These are phyloP conservation scores for Protomyces lactucae-debilis DNA, from an alignment of 1,139 yeast species.

Conservation along the genomic window DNA sequence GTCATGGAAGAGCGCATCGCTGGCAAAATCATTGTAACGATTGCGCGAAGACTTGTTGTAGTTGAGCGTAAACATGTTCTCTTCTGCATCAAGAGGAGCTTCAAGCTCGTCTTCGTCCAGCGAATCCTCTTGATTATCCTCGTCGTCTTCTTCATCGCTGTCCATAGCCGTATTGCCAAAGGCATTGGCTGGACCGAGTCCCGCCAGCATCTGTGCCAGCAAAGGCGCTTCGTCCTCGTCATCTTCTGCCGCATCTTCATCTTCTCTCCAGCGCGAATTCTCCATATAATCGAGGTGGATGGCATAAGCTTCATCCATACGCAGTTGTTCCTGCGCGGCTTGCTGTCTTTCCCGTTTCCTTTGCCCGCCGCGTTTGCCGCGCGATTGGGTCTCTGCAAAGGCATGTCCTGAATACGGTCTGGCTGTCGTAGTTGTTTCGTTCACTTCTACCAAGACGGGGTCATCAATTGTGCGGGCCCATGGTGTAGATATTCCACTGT, in stretches of 20 bases:
- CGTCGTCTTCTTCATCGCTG: constrained; percentile 9
- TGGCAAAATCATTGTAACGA: background rate
- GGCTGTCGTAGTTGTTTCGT: background rate
- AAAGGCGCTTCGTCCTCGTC: background rate
- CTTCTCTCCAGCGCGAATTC: constrained; percentile 20
- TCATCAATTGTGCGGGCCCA: constrained; percentile 24
- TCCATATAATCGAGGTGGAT: constrained; percentile 22
- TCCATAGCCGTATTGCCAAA: background rate
- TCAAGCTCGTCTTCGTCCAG: constrained; percentile 10
- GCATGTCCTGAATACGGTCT: background rate
- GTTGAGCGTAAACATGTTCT: constrained; percentile 11
- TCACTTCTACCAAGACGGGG: background rate
- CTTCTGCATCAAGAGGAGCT: constrained; percentile 15
- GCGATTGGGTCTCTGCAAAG: background rate
- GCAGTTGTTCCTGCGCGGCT: background rate
- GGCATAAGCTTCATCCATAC: constrained; percentile 5
- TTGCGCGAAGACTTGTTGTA: constrained; percentile 7
- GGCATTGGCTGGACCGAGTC: background rate
- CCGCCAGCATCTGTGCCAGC: constrained; percentile 14
- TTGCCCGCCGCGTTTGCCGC: constrained; percentile 11
- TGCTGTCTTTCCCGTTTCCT: constrained; percentile 2
- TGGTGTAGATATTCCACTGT: constrained; percentile 1
- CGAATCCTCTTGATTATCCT: background rate
- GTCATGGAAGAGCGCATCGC: constrained; percentile 6
- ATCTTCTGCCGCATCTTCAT: background rate